Evolutionary conservation across 2,329 filamentous ascomycete genomes (phyloP).

Genomic region (Fonsecaea pugnacius): DNA sequence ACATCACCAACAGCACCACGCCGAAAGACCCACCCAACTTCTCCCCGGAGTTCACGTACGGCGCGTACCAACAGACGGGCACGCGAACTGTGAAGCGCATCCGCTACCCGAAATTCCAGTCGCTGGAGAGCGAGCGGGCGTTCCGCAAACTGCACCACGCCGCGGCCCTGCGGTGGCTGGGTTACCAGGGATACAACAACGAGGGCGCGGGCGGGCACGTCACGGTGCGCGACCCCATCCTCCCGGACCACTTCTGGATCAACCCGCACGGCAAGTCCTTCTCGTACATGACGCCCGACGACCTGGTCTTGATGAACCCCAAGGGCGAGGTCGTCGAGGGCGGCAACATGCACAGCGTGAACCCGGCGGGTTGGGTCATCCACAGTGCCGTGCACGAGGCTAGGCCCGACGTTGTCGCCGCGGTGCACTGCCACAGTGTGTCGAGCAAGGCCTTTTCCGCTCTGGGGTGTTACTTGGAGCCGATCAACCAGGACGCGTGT

Average conservation of each 20-base stretch:
- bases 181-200: conserved; percentile 38
- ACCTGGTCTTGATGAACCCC: conserved; percentile 46
- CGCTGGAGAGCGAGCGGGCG: conserved; percentile 32
- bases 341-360: conserved; percentile 47
- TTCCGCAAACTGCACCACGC: conserved; percentile 44
- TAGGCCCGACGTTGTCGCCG: conserved; percentile 62
- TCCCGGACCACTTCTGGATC: conserved; percentile 43
- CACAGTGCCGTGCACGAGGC: conserved; percentile 65
- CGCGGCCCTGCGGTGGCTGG: conserved; percentile 43
- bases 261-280: conserved; percentile 43
- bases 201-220: conserved; percentile 48
- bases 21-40: conserved; percentile 12
- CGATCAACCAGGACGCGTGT: conserved; percentile 57
- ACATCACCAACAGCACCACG: conserved; percentile 10
- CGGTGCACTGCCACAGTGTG: conserved; percentile 63
- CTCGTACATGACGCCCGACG: conserved; percentile 47
- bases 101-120: conserved; percentile 33
- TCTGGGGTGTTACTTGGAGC: conserved; percentile 63
- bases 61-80: conserved; percentile 27
- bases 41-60: conserved; percentile 24
- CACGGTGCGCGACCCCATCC: conserved; percentile 46
- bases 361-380: conserved; percentile 61
- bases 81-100: conserved; percentile 30
- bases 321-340: conserved; percentile 46
- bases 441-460: conserved; percentile 66